Evolutionary conservation across 2,329 filamentous ascomycete genomes (phyloP).

Genomic region (Ascochyta fabae): DNA sequence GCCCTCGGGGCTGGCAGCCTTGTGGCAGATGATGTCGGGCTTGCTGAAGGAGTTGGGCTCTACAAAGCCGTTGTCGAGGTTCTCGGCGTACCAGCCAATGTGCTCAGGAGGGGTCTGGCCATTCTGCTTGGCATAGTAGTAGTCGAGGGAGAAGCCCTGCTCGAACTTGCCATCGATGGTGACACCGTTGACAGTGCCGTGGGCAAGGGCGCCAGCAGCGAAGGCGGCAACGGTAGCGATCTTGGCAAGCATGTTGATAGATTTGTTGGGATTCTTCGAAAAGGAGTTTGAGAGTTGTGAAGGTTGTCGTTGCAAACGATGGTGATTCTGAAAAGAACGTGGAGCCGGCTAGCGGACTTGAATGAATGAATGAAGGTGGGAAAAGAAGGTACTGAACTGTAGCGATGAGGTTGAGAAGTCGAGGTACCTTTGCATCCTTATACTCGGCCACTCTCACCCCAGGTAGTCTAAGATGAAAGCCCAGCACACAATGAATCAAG

Average conservation of each 20-base stretch:
- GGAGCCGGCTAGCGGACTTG: constrained; percentile 41
- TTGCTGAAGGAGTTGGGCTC: constrained; percentile 35
- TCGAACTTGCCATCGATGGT: constrained; percentile 57
- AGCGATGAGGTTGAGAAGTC: constrained; percentile 26
- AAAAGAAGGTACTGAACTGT: constrained; percentile 40
- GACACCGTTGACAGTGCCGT: constrained; percentile 55
- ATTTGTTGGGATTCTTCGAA: constrained; percentile 16
- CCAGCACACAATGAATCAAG: constrained; percentile 20
- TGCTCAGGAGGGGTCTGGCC: constrained; percentile 37
- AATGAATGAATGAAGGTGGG: constrained; percentile 34
- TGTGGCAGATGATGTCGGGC: constrained; percentile 66
- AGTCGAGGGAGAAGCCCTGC: constrained; percentile 52
- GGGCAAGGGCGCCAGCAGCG: constrained; percentile 51
- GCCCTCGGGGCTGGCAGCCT: constrained; percentile 55
- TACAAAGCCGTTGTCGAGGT: constrained; percentile 48
- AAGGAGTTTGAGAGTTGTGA: constrained; percentile 16
- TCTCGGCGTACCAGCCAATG: constrained; percentile 54
- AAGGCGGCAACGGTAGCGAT: constrained; percentile 36
- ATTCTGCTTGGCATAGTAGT: constrained; percentile 47
- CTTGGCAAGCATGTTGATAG: constrained; percentile 38
- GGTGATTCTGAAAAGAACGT: constrained; percentile 39
- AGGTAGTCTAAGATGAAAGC: constrained; percentile 11
- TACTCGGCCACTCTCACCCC: constrained; percentile 4
- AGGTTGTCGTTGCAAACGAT: constrained; percentile 31
- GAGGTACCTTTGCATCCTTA: constrained; percentile 3